Percentiles rank a stretch among this genome's conserved stretches.
Conservation (phyloP, 352 stramenopile species). For the Phytopythium litorale region DNA sequence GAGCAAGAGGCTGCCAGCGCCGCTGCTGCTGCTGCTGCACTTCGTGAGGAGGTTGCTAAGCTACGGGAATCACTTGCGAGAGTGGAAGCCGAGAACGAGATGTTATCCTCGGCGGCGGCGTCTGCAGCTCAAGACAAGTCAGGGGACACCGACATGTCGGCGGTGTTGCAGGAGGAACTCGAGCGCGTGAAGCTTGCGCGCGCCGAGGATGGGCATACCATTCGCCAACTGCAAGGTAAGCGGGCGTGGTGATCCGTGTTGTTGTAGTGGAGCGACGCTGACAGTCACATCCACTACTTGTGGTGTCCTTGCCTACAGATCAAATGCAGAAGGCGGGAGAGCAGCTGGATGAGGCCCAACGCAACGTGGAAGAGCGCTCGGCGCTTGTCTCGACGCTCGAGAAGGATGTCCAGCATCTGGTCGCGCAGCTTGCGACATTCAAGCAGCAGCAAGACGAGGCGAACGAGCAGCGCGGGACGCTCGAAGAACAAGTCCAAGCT, state of each 20-base stretch:
- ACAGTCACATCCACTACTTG: background rate
- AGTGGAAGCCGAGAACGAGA: slow-evolving; percentile 10
- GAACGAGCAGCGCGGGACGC: slow-evolving; percentile 18
- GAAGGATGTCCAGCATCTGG: slow-evolving; percentile 26
- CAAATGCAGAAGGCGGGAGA: slow-evolving; percentile 17
- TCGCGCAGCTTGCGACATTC: slow-evolving; percentile 24
- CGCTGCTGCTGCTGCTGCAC: background rate
- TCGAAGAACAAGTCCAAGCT: slow-evolving; percentile 36
- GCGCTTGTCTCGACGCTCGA: slow-evolving; percentile 30
- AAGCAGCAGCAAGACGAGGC: slow-evolving; percentile 25
- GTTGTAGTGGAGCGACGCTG: background rate
- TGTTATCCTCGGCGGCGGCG: background rate
- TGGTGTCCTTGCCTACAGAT: background rate
- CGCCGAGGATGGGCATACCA: slow-evolving; percentile 39
- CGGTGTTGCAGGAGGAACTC: slow-evolving; percentile 45
- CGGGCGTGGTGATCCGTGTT: background rate
- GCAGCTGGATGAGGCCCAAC: slow-evolving; percentile 15
- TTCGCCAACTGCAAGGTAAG: slow-evolving; percentile 39
- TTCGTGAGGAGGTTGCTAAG: background rate
- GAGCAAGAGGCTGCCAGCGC: too few relatives aligned
- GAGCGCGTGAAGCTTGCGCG: slow-evolving; percentile 56
- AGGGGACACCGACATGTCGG: slow-evolving; percentile 8
- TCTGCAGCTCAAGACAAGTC: background rate
- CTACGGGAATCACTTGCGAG: background rate
- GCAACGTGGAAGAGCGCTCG: slow-evolving; percentile 14